phyloP scores from a whole-genome alignment of 306 rosid genomes.

The Bauhinia variegata region DNA sequence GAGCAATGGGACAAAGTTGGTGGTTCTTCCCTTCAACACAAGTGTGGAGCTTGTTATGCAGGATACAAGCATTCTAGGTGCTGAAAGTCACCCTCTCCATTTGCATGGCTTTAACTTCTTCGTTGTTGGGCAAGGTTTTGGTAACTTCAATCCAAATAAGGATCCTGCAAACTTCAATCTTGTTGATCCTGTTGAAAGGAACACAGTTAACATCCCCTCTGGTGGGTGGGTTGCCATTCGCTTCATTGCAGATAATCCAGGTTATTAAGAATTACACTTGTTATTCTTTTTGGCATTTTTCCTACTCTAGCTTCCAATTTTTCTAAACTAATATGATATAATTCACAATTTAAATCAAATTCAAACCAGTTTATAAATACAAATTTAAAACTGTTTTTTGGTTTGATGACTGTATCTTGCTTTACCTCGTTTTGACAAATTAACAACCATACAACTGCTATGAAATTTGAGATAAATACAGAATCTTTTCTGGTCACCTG shows the following conservation, averaged over 20 bases:
- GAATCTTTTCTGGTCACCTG: no score
- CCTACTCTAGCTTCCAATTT: no score
- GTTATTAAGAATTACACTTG: conserved; percentile 20
- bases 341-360: not conserved
- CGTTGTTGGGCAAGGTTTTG: conserved; percentile 72
- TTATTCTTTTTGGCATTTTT: no score
- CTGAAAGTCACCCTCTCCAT: conserved; percentile 70
- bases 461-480: no score
- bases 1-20: conserved; percentile 59
- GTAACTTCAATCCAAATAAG: conserved; percentile 57
- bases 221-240: conserved; percentile 75
- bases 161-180: conserved; percentile 58
- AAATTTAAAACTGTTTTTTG: not conserved
- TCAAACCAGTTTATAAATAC: not conserved
- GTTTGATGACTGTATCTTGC: not conserved
- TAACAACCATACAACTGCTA: no score
- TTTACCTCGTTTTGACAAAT: not conserved
- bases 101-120: conserved; percentile 74
- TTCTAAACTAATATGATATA: not conserved
- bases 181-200: conserved; percentile 64
- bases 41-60: conserved; percentile 62
- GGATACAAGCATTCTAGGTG: conserved; percentile 65
- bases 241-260: conserved; percentile 72
- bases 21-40: conserved; percentile 61
- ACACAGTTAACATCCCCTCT: conserved; percentile 63